These are phyloP conservation scores for Vitis rupestris DNA, from an alignment of 164 flowering plant genomes.

Conservation along the genomic window DNA sequence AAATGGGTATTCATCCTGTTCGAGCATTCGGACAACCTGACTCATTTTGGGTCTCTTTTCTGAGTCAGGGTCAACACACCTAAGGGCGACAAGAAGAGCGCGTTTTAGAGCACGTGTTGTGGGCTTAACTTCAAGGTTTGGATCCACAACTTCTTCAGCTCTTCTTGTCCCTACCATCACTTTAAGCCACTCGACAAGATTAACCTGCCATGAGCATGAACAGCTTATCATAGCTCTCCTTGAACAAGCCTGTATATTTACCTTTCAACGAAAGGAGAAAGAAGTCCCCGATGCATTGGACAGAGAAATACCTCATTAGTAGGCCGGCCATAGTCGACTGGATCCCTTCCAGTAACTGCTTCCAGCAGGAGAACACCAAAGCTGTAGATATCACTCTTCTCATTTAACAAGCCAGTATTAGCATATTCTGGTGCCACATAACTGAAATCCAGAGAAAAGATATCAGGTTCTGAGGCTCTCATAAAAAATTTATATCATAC, in stretches of 20 bases:
- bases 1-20: constrained; percentile 59
- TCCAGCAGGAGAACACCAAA: constrained; percentile 77
- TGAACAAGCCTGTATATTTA: neutral
- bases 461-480: neutral
- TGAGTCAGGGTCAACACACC: constrained; percentile 73
- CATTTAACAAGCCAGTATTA: constrained; percentile 70
- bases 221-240: neutral
- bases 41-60: constrained; percentile 76
- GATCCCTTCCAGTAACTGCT: constrained; percentile 72
- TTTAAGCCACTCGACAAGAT: constrained; percentile 84
- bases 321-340: constrained; percentile 69
- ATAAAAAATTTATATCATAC: neutral
- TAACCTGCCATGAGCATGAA: constrained; percentile 39
- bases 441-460: constrained; percentile 30
- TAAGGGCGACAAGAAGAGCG: constrained; percentile 60
- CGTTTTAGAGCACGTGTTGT: constrained; percentile 61
- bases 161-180: constrained; percentile 73
- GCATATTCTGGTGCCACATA: constrained; percentile 89
- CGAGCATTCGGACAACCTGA: constrained; percentile 72
- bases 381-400: constrained; percentile 78
- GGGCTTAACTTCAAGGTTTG: constrained; percentile 56
- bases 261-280: neutral
- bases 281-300: too few relatives aligned
- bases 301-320: constrained; percentile 57
- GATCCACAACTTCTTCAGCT: constrained; percentile 76